These are phyloP conservation scores for Colletotrichum sp. DNA, from an alignment of 2,329 filamentous ascomycete genomes.

Conservation along the genomic window DNA sequence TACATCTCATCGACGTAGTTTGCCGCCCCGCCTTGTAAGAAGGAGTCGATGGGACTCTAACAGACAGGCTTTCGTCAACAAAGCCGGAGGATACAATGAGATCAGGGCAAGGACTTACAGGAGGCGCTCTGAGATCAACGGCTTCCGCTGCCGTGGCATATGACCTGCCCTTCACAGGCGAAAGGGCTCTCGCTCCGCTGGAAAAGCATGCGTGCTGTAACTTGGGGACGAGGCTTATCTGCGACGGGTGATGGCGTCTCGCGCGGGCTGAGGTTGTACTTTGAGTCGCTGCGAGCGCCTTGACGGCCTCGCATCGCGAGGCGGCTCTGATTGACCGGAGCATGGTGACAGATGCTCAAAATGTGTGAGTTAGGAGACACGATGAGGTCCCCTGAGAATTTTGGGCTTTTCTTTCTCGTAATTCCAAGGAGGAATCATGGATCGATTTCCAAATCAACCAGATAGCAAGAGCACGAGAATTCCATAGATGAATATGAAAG, in stretches of 20 bases:
- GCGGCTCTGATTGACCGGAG: background rate
- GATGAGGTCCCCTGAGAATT: accelerated
- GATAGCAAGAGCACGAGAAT: accelerated
- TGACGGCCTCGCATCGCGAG: background rate
- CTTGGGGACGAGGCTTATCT: background rate
- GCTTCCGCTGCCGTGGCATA: background rate
- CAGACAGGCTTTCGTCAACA: accelerated
- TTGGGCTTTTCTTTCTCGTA: background rate
- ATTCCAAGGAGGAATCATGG: background rate
- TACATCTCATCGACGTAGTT: conserved; percentile 99
- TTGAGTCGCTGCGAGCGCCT: background rate
- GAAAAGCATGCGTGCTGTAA: background rate
- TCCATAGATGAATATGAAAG: accelerated
- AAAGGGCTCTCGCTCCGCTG: background rate
- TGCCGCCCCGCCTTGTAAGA: conserved; percentile 93
- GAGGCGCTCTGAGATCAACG: background rate
- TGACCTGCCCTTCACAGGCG: background rate
- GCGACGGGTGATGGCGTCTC: background rate
- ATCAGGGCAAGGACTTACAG: background rate
- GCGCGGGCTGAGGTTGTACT: background rate
- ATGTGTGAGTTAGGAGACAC: background rate
- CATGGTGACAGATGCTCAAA: background rate
- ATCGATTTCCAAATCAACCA: background rate
- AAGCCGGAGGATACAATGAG: too few relatives aligned
- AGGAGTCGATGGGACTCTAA: conserved; percentile 68